These are phyloP conservation scores for Wickerhamomyces chaumierensis DNA, from an alignment of 805 yeast genomes.

Conservation along the genomic window DNA sequence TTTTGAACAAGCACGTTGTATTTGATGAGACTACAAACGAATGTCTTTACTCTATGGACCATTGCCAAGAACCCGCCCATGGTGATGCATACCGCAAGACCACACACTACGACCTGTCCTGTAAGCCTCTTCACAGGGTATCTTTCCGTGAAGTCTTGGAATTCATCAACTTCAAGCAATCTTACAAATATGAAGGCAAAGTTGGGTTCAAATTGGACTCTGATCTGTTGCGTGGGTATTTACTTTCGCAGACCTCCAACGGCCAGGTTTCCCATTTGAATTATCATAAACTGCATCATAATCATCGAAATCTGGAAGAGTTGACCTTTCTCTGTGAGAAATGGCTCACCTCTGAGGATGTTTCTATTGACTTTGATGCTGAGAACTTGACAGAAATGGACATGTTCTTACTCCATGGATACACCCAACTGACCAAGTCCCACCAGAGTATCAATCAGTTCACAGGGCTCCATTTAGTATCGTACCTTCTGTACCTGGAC, in stretches of 20 bases:
- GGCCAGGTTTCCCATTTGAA: constrained; percentile 1
- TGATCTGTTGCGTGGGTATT: constrained; percentile 7
- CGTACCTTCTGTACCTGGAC: neutral
- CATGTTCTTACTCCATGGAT: neutral
- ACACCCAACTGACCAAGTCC: neutral
- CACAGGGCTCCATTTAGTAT: neutral
- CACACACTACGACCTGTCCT: neutral
- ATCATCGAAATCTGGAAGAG: neutral
- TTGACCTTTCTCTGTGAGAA: neutral
- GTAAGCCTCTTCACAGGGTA: constrained; percentile 1
- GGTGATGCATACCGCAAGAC: neutral
- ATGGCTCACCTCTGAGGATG: neutral
- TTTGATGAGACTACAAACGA: constrained; percentile 1
- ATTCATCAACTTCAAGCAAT: constrained; percentile 3
- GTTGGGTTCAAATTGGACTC: constrained; percentile 1
- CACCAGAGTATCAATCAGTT: neutral
- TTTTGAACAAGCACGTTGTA: constrained; percentile 3
- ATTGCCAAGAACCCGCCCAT: too few species aligned
- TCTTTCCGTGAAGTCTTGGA: constrained; percentile 2
- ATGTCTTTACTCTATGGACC: neutral
- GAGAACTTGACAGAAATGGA: neutral
- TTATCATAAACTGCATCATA: neutral
- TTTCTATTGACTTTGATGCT: neutral
- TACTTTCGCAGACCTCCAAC: neutral
- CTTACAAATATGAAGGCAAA: neutral